These are phyloP conservation scores for Verticillium dahliae DNA, from an alignment of 2,329 filamentous ascomycete genomes.

Conservation along the genomic window DNA sequence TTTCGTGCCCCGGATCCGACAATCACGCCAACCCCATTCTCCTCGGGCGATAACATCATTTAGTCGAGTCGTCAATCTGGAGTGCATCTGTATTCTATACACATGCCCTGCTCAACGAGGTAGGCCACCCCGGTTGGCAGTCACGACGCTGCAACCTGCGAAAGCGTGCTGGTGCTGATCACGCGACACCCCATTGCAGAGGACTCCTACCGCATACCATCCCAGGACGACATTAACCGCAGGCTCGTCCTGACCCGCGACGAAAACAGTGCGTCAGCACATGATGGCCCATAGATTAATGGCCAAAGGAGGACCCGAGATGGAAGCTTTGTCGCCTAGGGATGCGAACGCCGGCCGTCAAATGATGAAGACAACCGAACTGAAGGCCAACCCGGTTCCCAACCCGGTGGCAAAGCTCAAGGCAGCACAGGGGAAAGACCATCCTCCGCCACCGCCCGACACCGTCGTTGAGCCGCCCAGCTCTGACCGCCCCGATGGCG, in stretches of 20 bases:
- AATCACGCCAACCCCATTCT: not conserved
- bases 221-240: not conserved
- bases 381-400: constrained; percentile 36
- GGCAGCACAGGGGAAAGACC: constrained; percentile 58
- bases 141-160: not conserved
- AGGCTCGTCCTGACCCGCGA: not conserved
- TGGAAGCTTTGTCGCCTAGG: constrained; percentile 59
- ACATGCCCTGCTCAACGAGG: not conserved
- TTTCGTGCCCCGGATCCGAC: not conserved
- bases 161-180: not conserved
- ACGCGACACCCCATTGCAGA: not conserved
- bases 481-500: constrained; percentile 61
- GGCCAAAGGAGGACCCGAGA: constrained; percentile 44
- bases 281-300: constrained; percentile 42
- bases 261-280: not conserved
- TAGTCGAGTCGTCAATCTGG: not conserved
- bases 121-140: not conserved
- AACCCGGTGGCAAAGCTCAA: constrained; percentile 42
- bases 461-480: constrained; percentile 58
- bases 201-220: not conserved
- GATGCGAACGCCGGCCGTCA: constrained; percentile 56
- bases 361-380: constrained; percentile 36
- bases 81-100: not conserved
- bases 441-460: constrained; percentile 56
- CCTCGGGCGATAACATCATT: not conserved